Percentiles rank a stretch among this genome's conserved stretches.
Evolutionary conservation across 208 protist species (phyloP).

Genomic region (Acanthamoeba sp.): DNA sequence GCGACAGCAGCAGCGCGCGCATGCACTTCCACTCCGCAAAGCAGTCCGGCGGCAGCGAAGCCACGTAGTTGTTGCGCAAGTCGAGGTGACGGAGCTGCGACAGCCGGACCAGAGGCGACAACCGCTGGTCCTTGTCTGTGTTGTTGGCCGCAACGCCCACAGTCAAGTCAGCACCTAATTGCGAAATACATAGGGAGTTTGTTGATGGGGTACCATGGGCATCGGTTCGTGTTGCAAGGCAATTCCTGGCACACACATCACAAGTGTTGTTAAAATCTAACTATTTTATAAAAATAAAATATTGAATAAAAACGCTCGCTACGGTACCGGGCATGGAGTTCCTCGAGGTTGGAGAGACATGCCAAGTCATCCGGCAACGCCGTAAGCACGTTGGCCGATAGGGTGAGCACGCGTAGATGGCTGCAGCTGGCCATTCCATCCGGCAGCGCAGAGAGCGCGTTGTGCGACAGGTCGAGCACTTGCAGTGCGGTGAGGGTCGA

Average conservation of each 20-base stretch:
- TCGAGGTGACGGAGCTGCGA: neutral
- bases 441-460: neutral
- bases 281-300: too few relatives aligned
- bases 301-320: neutral
- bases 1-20: neutral
- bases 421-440: neutral
- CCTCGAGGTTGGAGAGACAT: neutral
- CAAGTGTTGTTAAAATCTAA: too few relatives aligned
- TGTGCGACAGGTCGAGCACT: conserved; percentile 9
- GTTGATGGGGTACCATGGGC: too few relatives aligned
- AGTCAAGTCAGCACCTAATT: too few relatives aligned
- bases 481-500: neutral
- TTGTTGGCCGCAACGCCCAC: too few relatives aligned
- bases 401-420: neutral
- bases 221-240: too few relatives aligned
- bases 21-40: neutral
- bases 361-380: neutral
- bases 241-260: too few relatives aligned
- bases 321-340: neutral
- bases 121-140: neutral
- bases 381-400: neutral
- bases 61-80: too few relatives aligned
- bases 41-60: neutral
- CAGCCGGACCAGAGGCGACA: neutral
- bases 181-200: too few relatives aligned